A percentile compares a stretch with the other conserved stretches of the same genome.
Evolutionary conservation across 441 rosid species (phyloP).

Genomic region (Pelargonium citronellum): DNA sequence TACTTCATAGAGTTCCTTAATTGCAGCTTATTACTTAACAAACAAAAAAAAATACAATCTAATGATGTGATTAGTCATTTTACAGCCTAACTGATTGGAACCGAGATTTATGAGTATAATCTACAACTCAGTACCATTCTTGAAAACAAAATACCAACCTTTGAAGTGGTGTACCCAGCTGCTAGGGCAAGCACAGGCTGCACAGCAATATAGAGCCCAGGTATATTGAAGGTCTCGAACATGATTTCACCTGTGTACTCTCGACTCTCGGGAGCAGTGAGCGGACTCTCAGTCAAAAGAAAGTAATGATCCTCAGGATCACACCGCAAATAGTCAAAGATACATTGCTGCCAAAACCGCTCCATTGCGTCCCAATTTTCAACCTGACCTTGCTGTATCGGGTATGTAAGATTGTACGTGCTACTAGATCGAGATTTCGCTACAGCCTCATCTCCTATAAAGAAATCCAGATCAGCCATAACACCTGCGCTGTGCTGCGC

Average conservation of each 20-base stretch:
- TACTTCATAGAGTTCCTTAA: neutral
- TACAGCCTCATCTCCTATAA: conserved; percentile 80
- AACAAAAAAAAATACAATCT: neutral
- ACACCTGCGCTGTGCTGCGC: conserved; percentile 94
- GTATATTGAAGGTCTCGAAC: conserved; percentile 97
- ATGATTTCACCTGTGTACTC: conserved; percentile 94
- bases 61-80: neutral
- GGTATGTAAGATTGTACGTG: conserved; percentile 67
- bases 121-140: neutral
- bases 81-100: neutral
- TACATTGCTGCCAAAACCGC: conserved; percentile 97
- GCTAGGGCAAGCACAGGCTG: conserved; percentile 98
- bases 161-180: conserved; percentile 92
- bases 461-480: conserved; percentile 97
- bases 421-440: conserved; percentile 69
- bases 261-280: conserved; percentile 91
- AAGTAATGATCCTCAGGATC: conserved; percentile 99
- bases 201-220: conserved; percentile 90
- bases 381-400: conserved; percentile 84
- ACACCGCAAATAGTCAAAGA: conserved; percentile 86
- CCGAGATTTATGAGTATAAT: neutral
- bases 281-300: conserved; percentile 92
- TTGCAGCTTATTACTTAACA: neutral
- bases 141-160: conserved; percentile 43
- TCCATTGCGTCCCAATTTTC: conserved; percentile 99